phyloP scores from a whole-genome alignment of 2,329 filamentous ascomycete species.

The Zymoseptoria pseudotritici region DNA sequence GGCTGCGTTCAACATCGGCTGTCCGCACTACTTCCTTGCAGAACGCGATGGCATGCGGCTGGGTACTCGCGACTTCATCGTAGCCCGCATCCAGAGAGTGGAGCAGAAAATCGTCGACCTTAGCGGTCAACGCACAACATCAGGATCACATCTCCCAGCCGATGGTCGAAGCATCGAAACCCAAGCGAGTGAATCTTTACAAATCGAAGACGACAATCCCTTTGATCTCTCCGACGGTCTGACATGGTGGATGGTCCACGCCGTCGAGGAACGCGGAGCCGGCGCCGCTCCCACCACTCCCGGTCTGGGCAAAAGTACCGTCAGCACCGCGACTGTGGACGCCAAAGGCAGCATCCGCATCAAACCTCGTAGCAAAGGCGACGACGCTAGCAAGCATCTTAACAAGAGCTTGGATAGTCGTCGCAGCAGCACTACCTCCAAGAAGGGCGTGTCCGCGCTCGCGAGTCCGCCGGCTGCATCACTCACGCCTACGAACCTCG shows the following conservation, averaged over 20 bases:
- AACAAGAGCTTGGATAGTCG: slow-evolving; percentile 87
- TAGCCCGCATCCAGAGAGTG: slow-evolving; percentile 83
- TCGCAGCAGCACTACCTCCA: slow-evolving; percentile 78
- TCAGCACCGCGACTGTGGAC: slow-evolving; percentile 79
- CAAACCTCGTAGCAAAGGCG: slow-evolving; percentile 36
- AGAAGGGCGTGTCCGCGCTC: slow-evolving; percentile 54
- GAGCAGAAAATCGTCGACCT: slow-evolving; percentile 92
- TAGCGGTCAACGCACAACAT: slow-evolving; percentile 47
- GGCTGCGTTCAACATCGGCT: slow-evolving; percentile 97
- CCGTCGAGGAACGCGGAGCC: slow-evolving; percentile 69
- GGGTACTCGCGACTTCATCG: slow-evolving; percentile 84
- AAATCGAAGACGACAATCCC: slow-evolving; percentile 80
- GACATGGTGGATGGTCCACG: slow-evolving; percentile 93
- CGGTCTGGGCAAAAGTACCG: slow-evolving; percentile 83
- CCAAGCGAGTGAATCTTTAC: slow-evolving; percentile 43
- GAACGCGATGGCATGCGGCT: slow-evolving; percentile 86
- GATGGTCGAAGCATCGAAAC: slow-evolving; percentile 37
- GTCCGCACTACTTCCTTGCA: slow-evolving; percentile 91
- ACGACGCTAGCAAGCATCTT: slow-evolving; percentile 44
- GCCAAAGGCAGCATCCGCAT: slow-evolving; percentile 61
- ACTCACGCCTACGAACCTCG: slow-evolving; percentile 2
- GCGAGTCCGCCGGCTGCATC: slow-evolving; percentile 11
- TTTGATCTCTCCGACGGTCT: slow-evolving; percentile 93
- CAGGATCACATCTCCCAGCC: slow-evolving; percentile 26
- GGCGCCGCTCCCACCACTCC: slow-evolving; percentile 82